A percentile compares a stretch with the other conserved stretches of the same genome.
Evolutionary conservation across 805 yeast genomes (phyloP).

Genomic region (Candida sonorensis): DNA sequence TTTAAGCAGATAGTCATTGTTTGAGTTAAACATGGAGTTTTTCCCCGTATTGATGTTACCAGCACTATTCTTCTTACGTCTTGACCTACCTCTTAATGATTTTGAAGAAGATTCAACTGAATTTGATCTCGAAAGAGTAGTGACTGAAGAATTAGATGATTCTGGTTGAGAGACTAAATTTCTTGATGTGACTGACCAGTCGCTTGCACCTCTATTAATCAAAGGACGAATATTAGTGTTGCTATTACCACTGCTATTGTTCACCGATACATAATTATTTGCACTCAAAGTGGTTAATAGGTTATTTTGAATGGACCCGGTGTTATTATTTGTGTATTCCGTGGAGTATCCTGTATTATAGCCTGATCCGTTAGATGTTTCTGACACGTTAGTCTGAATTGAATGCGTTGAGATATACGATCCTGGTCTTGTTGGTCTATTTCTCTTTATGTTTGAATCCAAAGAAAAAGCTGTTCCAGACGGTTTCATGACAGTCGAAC

Average conservation of each 20-base stretch:
- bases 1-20: conserved; percentile 10
- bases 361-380: conserved; percentile 40
- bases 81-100: conserved; percentile 21
- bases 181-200: conserved; percentile 22
- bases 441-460: conserved; percentile 7
- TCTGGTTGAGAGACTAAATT: conserved; percentile 20
- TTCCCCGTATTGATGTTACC: too few relatives aligned
- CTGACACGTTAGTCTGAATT: conserved; percentile 42
- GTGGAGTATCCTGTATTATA: conserved; percentile 31
- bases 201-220: conserved; percentile 27
- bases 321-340: too few relatives aligned
- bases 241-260: conserved; percentile 3
- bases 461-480: too few relatives aligned
- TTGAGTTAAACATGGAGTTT: conserved; percentile 5
- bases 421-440: conserved; percentile 34
- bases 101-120: conserved; percentile 29
- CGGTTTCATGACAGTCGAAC: conserved; percentile 15
- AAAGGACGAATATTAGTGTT: conserved; percentile 13
- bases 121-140: conserved; percentile 27
- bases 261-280: not conserved
- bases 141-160: conserved; percentile 29
- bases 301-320: conserved; percentile 2
- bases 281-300: conserved; percentile 1
- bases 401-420: conserved; percentile 49
- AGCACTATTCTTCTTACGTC: conserved; percentile 10